A percentile compares a stretch with the other conserved stretches of the same genome.
These are phyloP conservation scores for Penicillium digitatum DNA, from an alignment of 2,329 filamentous ascomycete species.

Conservation along the genomic window DNA sequence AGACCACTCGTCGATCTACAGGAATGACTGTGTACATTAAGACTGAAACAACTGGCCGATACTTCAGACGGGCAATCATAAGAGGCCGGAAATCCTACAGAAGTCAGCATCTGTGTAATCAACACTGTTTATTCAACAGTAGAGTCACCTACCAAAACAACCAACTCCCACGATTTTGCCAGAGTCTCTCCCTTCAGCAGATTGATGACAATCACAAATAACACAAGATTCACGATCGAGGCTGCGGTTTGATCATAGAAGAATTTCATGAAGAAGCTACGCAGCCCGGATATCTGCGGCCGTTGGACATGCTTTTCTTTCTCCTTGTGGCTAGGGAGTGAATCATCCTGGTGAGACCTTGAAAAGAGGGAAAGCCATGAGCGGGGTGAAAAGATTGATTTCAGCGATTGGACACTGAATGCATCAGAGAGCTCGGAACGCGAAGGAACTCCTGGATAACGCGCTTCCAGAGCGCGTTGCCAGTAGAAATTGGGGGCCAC, in stretches of 20 bases:
- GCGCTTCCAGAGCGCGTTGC: conserved; percentile 73
- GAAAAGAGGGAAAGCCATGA: conserved; percentile 11
- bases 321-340: conserved; percentile 18
- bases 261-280: conserved; percentile 51
- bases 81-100: conserved; percentile 59
- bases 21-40: conserved; percentile 69
- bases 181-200: conserved; percentile 35
- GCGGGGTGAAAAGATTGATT: conserved; percentile 10
- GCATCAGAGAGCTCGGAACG: conserved; percentile 19
- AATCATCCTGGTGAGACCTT: neutral
- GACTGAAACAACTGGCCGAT: conserved; percentile 68
- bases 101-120: neutral
- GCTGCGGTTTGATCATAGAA: conserved; percentile 56
- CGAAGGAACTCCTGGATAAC: conserved; percentile 63
- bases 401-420: conserved; percentile 10
- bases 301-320: conserved; percentile 21
- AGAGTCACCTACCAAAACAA: conserved; percentile 31
- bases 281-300: conserved; percentile 43
- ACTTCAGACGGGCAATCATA: conserved; percentile 64
- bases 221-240: conserved; percentile 53
- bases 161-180: conserved; percentile 25
- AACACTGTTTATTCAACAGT: neutral
- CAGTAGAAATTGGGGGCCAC: conserved; percentile 82
- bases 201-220: conserved; percentile 56
- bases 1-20: conserved; percentile 65